Evolutionary conservation across 768 basidiomycete genomes (phyloP), one percentile per base, ranked within the genome.

Genomic region (Serpula lacrymans): DNA sequence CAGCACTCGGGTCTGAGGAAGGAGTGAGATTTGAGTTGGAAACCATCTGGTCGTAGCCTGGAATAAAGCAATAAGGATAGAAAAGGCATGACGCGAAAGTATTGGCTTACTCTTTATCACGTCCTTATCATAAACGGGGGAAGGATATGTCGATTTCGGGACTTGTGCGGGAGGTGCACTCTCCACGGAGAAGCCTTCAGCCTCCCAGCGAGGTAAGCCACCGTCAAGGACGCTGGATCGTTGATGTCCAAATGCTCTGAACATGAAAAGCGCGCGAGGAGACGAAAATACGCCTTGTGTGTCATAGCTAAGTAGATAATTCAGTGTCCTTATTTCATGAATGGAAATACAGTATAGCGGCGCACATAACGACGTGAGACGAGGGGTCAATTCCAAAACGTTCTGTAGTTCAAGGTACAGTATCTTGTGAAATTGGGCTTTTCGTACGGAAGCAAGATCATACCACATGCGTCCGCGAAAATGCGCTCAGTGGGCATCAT

Each of bases 231-330:
- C 75, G 46, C 87, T 89, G 6, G 92, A 89, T 31, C 82, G 82
- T 23, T 71, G 62, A 60, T 99, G 96, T 6, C 90, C 89, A 62
- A 96, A 92, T 17, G 86, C 74, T 64, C 87, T 78, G 75, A 98
- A 96, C 71, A 90, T 98, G 71, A 88, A 98, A 31, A 93, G 74
- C 2, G 91, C 90, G 43, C 96, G 79, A 39, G 96, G 94, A 16
- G 91, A 78, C 2, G 88, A 91, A 70, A 98, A 97, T 13, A 97
- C 69, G 9, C 96, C 95, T 42, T 84, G 77, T 1, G 84, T 71
- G 59, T 99, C 96, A 60, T 98, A 99, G 47, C 87, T 89, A 55
- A 27, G 37, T 39, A 32, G 46, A 37, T 39, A 39, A 21, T 47
- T 25, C 43, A 30, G 42, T 27, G 22, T 37, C 27, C n/a, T 27